These are phyloP conservation scores for Wickerhamiella parazyma DNA, from an alignment of 805 yeast genomes.

Conservation along the genomic window DNA sequence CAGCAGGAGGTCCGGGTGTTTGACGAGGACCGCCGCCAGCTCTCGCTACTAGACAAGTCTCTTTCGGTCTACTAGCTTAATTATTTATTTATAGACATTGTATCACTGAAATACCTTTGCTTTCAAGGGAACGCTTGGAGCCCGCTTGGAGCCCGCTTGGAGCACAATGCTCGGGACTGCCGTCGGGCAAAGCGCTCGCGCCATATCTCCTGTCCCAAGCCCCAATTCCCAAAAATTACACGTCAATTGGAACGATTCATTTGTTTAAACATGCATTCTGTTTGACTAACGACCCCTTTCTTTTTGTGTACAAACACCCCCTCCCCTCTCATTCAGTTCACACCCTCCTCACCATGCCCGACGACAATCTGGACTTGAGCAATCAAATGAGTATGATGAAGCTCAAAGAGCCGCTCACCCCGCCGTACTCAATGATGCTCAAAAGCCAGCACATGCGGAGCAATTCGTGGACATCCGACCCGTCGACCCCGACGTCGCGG, in stretches of 20 bases:
- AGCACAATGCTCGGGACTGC: too few species aligned
- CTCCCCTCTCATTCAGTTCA: neutral
- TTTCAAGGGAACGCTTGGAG: too few species aligned
- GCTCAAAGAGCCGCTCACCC: conserved; percentile 8
- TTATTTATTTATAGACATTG: conserved; percentile 1
- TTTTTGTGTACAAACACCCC: neutral
- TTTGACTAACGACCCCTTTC: neutral
- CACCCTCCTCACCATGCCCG: conserved; percentile 4
- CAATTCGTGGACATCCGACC: conserved; percentile 1
- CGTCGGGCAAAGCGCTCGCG: too few species aligned
- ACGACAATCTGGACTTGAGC: neutral
- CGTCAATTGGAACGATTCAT: neutral
- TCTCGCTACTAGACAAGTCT: conserved; percentile 9
- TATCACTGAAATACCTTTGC: too few species aligned
- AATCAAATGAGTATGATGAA: neutral
- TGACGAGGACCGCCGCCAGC: conserved; percentile 12
- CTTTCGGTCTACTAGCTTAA: conserved; percentile 4
- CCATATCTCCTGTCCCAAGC: too few species aligned
- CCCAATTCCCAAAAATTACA: too few species aligned
- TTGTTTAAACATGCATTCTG: neutral
- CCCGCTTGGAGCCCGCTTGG: too few species aligned
- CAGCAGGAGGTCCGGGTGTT: neutral
- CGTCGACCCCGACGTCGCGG: neutral
- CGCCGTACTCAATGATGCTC: conserved; percentile 7
- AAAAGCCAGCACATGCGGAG: conserved; percentile 4